Base-by-base conservation (phyloP, 2,329 filamentous ascomycete genomes). In the Monilinia laxa region DNA sequence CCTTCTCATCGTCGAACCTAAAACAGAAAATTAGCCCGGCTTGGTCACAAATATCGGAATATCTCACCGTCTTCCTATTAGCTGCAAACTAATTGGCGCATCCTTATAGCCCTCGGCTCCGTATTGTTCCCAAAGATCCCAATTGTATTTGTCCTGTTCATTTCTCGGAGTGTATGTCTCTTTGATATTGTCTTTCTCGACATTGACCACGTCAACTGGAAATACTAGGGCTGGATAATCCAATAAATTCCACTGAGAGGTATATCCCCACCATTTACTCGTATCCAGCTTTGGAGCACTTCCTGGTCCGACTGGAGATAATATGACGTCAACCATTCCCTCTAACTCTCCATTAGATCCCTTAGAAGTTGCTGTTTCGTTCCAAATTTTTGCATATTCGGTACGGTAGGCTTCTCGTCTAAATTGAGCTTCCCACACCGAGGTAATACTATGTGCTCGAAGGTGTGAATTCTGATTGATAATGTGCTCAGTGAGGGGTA, bases 201-300 rank as follows among this genome's bases (percentile, higher is more conserved):
- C 64, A 70, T 77, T 70, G 45, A 78, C 72, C 63, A 73, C 75
- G 23, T 76, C 77, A 2, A 84, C 85, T 0, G 88, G 88, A 73
- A 91, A 89, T 0, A 86, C 81, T 2, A 84, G 75, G 12, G 81
- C 83, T 0, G 88, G 86, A 74, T 89, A 90, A 74, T 91, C 87
- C 1, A 91, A 81, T 53, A 90, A 72, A 73, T 91, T 91, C 87
- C 87, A 91, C 68, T 87, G 83, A 0, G 82, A 79, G 0, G 87
- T 89, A 71, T 91, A 91, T 1, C 82, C 83, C 87, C 87, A 91
- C 79, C 74, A 89, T 72, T 68, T 80, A 77, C 70, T 85, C 75
- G 69, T 86, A 69, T 68, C 78, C 67, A 71, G 76, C 80, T 68
- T 83, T 77, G 81, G 84, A n/a, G 85, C 85, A 3, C 79, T 79